These are phyloP conservation scores for Cystofilobasidium macerans DNA, from an alignment of 768 basidiomycete genomes.

Conservation along the genomic window DNA sequence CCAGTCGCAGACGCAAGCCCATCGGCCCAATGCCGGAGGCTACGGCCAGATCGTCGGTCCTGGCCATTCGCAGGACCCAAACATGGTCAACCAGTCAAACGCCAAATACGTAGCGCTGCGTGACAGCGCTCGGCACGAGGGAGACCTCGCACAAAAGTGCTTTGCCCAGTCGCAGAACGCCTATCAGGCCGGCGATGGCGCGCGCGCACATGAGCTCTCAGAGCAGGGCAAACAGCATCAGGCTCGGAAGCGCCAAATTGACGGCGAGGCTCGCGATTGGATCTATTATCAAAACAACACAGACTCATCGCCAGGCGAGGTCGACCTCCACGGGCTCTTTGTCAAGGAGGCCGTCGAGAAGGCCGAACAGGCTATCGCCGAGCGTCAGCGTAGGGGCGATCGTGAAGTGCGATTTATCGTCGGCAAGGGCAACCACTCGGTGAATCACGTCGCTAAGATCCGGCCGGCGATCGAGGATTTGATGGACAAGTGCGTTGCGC, in stretches of 20 bases:
- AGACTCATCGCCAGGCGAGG: conserved; percentile 60
- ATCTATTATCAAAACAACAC: conserved; percentile 77
- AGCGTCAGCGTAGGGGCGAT: conserved; percentile 55
- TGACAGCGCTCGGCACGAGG: conserved; percentile 63
- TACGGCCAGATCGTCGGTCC: conserved; percentile 25
- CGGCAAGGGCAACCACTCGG: conserved; percentile 79
- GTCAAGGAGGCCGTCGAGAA: conserved; percentile 74
- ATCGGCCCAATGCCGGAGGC: background rate
- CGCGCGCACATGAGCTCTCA: conserved; percentile 67
- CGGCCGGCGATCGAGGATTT: conserved; percentile 83
- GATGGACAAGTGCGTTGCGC: conserved; percentile 54
- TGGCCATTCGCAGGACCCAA: conserved; percentile 34
- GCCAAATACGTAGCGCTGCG: conserved; percentile 60
- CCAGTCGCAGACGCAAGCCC: background rate
- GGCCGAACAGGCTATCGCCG: conserved; percentile 52
- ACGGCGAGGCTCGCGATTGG: conserved; percentile 52
- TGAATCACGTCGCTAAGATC: conserved; percentile 64
- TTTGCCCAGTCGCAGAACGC: conserved; percentile 56
- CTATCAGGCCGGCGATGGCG: conserved; percentile 59
- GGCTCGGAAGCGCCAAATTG: conserved; percentile 62
- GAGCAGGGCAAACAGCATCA: conserved; percentile 70
- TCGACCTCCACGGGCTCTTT: conserved; percentile 84
- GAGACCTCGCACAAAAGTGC: conserved; percentile 44
- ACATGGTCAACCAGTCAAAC: conserved; percentile 52
- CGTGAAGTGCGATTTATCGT: conserved; percentile 68